These are phyloP conservation scores for Trifolium subterraneum DNA, from an alignment of 306 rosid genomes.

Conservation along the genomic window DNA sequence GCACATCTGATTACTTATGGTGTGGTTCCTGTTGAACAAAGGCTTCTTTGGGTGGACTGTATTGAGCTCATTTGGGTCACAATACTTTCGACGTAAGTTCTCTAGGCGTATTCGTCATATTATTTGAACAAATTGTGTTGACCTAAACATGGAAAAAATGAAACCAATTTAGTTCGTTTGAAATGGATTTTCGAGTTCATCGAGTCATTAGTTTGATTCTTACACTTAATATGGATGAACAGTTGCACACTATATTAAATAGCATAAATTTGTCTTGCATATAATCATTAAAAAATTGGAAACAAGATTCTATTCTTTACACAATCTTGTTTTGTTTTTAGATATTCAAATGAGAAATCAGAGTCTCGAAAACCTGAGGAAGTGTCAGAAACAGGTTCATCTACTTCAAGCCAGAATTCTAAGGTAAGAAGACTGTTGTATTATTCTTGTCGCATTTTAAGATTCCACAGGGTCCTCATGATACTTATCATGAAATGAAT, in stretches of 20 bases:
- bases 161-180: neutral
- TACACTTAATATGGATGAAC: constrained; percentile 13
- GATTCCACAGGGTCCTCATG: neutral
- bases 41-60: constrained; percentile 99
- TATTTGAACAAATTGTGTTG: neutral
- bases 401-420: constrained; percentile 51
- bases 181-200: neutral
- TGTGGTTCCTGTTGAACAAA: constrained; percentile 85
- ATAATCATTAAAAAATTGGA: constrained; percentile 23
- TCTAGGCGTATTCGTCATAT: constrained; percentile 27
- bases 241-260: constrained; percentile 15
- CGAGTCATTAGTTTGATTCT: neutral
- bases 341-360: constrained; percentile 89
- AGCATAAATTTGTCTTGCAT: constrained; percentile 10
- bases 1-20: constrained; percentile 98
- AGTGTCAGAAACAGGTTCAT: constrained; percentile 52
- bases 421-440: constrained; percentile 49
- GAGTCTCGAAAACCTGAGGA: constrained; percentile 56
- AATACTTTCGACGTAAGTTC: constrained; percentile 88
- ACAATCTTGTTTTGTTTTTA: constrained; percentile 37
- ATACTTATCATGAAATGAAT: constrained; percentile 23
- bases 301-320: constrained; percentile 16
- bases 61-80: constrained; percentile 98
- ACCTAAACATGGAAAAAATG: neutral
- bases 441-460: neutral